Evolutionary conservation across 805 yeast genomes (phyloP), one percentile per base, ranked within the genome.

Genomic region (Ogataea henricii): DNA sequence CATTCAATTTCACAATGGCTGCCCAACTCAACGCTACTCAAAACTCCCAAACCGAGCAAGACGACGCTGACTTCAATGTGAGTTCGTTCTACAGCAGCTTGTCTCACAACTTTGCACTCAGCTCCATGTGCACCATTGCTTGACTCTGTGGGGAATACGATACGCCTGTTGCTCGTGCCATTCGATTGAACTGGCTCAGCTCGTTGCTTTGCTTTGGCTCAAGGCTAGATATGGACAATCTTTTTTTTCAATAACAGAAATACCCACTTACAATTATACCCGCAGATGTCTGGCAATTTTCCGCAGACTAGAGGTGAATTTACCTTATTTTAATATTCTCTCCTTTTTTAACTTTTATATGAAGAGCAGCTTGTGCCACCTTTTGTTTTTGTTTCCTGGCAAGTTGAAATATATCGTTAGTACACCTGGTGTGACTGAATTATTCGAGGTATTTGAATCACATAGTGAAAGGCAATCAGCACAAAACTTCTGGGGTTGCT

Each of bases 31-130:
- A 46, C 41, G 41, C 47, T 14, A 21, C 49, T 17, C 53, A 47
- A 34, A 53, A 49, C 49, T 44, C 49, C 33, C 41, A 53, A 27
- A 25, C 43, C 25, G 51, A 49, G 35, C 50, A 47, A n/a, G 54
- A 53, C 37, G 52, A 51, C 34, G 53, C 56, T 27, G 56, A 53
- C 41, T 46, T 45, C 48, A 47, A 47, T 34, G 13, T 47, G n/a
- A 25, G 43, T 40, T 21, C 39, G 26, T 44, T 34, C 47, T 42
- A 20, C 45, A 22, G 27, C 41, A 17, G 27, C 35, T 25, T 33
- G 14, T 33, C 25, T 16, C 16, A n/a, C 33, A 17, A 35, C 44
- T 34, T 37, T 13, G n/a, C 43, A 10, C 34, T 30, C 8, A 13
- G 39, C 25, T 13, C 14, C 23, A 17, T 40, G 39, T 51, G 54